Conservation (phyloP, 2,329 filamentous ascomycete genomes). For the Pseudogymnoascus sp. region DNA sequence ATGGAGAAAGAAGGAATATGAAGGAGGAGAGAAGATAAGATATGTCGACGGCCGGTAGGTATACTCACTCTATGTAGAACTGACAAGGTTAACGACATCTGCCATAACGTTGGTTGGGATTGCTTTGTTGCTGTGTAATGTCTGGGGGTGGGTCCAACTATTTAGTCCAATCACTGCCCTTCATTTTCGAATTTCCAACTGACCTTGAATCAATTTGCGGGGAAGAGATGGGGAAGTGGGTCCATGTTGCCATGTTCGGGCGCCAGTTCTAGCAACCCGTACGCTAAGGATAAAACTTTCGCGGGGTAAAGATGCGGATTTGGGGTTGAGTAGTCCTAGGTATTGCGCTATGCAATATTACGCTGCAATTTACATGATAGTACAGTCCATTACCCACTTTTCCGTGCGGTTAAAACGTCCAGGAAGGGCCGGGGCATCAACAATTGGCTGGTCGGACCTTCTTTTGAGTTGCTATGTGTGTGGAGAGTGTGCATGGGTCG, state of each 20-base stretch:
- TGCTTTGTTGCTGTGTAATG: too few species aligned
- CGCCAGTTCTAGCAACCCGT: background rate
- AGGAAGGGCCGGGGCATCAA: background rate
- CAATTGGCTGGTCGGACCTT: background rate
- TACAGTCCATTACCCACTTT: background rate
- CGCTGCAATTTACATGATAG: background rate
- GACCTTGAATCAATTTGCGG: background rate
- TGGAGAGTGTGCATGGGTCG: background rate
- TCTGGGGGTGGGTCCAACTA: too few species aligned
- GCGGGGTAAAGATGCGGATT: background rate
- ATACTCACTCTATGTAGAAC: background rate
- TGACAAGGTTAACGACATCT: background rate
- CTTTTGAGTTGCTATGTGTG: background rate
- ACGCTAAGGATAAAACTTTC: background rate
- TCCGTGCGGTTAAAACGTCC: too few species aligned
- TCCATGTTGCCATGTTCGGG: background rate
- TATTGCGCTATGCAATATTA: background rate
- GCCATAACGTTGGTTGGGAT: background rate
- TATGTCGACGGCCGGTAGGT: background rate
- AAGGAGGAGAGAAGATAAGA: background rate
- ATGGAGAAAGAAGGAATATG: background rate
- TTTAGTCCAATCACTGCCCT: too few species aligned
- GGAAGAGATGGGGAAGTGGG: background rate
- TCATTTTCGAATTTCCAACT: too few species aligned
- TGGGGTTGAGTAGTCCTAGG: background rate